Evolutionary conservation across 441 rosid genomes (phyloP).

Genomic region (Aleurites moluccanus): DNA sequence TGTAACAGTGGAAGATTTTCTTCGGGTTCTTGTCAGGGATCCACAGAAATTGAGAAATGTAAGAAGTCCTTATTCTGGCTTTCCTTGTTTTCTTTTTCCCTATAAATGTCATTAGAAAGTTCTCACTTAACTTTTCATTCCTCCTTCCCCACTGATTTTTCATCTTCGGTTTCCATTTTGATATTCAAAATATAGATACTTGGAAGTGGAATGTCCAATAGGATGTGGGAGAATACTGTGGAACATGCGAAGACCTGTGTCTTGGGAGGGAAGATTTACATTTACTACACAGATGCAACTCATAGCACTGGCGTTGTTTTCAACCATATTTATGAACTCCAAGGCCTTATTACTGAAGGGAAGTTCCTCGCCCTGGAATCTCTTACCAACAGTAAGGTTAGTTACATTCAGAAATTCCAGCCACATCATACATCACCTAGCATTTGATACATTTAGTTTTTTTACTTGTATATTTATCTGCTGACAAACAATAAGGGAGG

Average conservation of each 20-base stretch:
- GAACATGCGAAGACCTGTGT: slow-evolving; percentile 98
- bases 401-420: slow-evolving; percentile 15
- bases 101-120: not conserved
- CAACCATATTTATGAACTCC: slow-evolving; percentile 81
- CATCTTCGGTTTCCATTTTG: slow-evolving; percentile 12
- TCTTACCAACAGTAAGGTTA: slow-evolving; percentile 78
- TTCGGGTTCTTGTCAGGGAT: slow-evolving; percentile 77
- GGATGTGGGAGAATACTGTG: slow-evolving; percentile 96
- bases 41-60: slow-evolving; percentile 81
- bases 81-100: not conserved
- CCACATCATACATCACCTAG: not conserved
- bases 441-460: not conserved
- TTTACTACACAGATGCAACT: slow-evolving; percentile 67
- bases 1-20: slow-evolving; percentile 82
- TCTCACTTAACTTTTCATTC: not conserved
- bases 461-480: not conserved
- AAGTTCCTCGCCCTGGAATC: slow-evolving; percentile 77
- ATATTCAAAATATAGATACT: slow-evolving; percentile 54
- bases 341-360: slow-evolving; percentile 70
- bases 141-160: slow-evolving; percentile 17
- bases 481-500: not conserved
- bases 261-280: slow-evolving; percentile 77
- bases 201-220: slow-evolving; percentile 98
- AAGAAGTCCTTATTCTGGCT: slow-evolving; percentile 23
- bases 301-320: slow-evolving; percentile 70